A percentile compares a stretch with the other conserved stretches of the same genome.
Conservation (phyloP, 2,329 filamentous ascomycete species). For the Dactylonectria estremocensis region DNA sequence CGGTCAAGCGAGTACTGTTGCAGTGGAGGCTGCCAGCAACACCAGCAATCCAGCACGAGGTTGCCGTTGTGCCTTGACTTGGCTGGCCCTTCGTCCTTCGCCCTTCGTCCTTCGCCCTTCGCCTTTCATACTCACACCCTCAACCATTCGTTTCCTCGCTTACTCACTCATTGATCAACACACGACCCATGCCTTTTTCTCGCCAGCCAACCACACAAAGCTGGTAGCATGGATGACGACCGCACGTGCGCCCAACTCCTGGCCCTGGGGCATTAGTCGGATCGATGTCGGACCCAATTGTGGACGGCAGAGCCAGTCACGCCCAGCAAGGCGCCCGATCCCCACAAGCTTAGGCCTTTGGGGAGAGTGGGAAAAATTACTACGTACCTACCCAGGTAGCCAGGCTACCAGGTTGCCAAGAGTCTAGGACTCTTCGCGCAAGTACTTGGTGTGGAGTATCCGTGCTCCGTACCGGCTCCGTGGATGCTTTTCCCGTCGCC, state of each 20-base stretch:
- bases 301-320: slow-evolving; percentile 29
- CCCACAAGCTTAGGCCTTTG: slow-evolving; percentile 3
- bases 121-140: not conserved
- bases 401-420: not conserved
- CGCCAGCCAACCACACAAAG: slow-evolving; percentile 19
- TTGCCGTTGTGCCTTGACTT: slow-evolving; percentile 17
- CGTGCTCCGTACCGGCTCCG: slow-evolving; percentile 1
- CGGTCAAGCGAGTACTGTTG: slow-evolving; percentile 26
- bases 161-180: slow-evolving; percentile 20
- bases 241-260: slow-evolving; percentile 25
- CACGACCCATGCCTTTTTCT: slow-evolving; percentile 14
- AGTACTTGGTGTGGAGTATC: not conserved
- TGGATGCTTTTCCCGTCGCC: slow-evolving; percentile 14
- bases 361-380: not conserved
- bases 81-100: slow-evolving; percentile 8
- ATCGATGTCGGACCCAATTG: slow-evolving; percentile 39
- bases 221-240: slow-evolving; percentile 15
- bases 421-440: not conserved
- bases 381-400: no score
- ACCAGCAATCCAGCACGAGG: slow-evolving; percentile 17
- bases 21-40: slow-evolving; percentile 9
- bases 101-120: no score
- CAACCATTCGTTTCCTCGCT: slow-evolving; percentile 13
- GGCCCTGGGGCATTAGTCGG: slow-evolving; percentile 30
- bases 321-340: slow-evolving; percentile 39